Percentiles rank a stretch among this genome's conserved stretches.
These are phyloP conservation scores for Penicillium olsonii DNA, from an alignment of 2,329 filamentous ascomycete genomes.

Conservation along the genomic window DNA sequence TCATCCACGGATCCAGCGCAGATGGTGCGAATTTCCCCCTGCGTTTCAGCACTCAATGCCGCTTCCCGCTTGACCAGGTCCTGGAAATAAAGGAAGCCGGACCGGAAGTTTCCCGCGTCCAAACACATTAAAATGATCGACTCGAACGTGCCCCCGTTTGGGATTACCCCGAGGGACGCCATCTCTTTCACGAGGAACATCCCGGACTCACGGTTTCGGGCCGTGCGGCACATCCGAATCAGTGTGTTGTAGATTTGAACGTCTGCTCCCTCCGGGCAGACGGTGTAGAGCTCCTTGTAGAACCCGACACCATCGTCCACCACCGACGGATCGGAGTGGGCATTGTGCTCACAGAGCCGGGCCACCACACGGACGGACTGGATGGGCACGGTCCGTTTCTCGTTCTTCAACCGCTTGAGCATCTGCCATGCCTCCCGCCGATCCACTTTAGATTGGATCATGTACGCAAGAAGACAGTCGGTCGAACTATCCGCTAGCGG, in stretches of 20 bases:
- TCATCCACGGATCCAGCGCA: slow-evolving; percentile 33
- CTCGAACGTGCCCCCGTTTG: slow-evolving; percentile 63
- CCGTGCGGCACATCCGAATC: slow-evolving; percentile 51
- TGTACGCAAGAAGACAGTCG: slow-evolving; percentile 59
- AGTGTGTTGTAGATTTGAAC: slow-evolving; percentile 61
- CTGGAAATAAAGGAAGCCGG: slow-evolving; percentile 40
- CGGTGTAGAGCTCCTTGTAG: slow-evolving; percentile 62
- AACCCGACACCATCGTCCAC: slow-evolving; percentile 57
- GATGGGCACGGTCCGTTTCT: slow-evolving; percentile 52
- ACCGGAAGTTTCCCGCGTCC: slow-evolving; percentile 36
- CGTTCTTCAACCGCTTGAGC: slow-evolving; percentile 57
- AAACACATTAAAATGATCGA: slow-evolving; percentile 61
- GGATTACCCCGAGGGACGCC: slow-evolving; percentile 55
- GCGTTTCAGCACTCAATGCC: slow-evolving; percentile 25
- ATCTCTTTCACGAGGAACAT: slow-evolving; percentile 66
- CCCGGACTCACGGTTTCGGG: slow-evolving; percentile 54
- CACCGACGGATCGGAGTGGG: slow-evolving; percentile 31
- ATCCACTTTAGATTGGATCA: slow-evolving; percentile 52
- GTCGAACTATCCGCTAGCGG: slow-evolving; percentile 62
- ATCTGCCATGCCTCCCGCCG: slow-evolving; percentile 56
- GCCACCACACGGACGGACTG: slow-evolving; percentile 52
- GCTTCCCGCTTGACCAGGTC: slow-evolving; percentile 37
- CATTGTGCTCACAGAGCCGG: slow-evolving; percentile 50
- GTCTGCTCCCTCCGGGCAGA: slow-evolving; percentile 49
- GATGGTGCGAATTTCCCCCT: slow-evolving; percentile 29